Evolutionary conservation across 768 basidiomycete genomes (phyloP).

Genomic region (Psilocybe azurescens): DNA sequence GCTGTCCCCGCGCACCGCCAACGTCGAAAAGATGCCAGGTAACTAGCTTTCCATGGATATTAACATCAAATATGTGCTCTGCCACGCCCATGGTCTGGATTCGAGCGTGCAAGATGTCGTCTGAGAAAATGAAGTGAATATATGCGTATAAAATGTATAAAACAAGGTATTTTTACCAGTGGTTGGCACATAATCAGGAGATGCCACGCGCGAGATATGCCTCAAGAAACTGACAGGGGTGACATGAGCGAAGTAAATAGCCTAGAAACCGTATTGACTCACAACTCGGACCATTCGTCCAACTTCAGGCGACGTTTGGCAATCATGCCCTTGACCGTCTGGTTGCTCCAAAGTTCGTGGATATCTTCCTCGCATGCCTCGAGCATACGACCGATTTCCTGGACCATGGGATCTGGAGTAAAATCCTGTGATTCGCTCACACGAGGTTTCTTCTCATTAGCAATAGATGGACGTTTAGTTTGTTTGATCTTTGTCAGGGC

Average conservation of each 20-base stretch:
- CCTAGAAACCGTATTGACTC: slow-evolving; percentile 34
- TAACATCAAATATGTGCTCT: slow-evolving; percentile 83
- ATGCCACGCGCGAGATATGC: slow-evolving; percentile 74
- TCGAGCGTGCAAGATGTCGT: slow-evolving; percentile 88
- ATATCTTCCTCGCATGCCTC: slow-evolving; percentile 67
- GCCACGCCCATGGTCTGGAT: slow-evolving; percentile 91
- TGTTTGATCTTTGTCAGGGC: slow-evolving; percentile 45
- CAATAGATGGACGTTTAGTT: slow-evolving; percentile 33
- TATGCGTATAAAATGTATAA: slow-evolving; percentile 26
- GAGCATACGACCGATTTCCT: slow-evolving; percentile 66
- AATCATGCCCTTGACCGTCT: slow-evolving; percentile 72
- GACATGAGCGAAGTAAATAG: slow-evolving; percentile 20
- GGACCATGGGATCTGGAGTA: slow-evolving; percentile 59
- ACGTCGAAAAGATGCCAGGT: slow-evolving; percentile 80
- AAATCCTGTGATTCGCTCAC: slow-evolving; percentile 37
- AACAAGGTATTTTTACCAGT: slow-evolving; percentile 53
- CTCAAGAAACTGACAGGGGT: slow-evolving; percentile 65
- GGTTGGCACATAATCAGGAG: slow-evolving; percentile 72
- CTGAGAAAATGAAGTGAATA: slow-evolving; percentile 43
- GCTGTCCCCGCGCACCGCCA: slow-evolving; percentile 72
- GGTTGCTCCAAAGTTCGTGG: slow-evolving; percentile 73
- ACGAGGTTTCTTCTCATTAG: slow-evolving; percentile 37
- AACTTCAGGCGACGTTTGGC: slow-evolving; percentile 72
- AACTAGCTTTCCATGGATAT: slow-evolving; percentile 77
- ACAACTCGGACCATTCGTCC: slow-evolving; percentile 93